A percentile compares a stretch with the other conserved stretches of the same genome.
These are phyloP conservation scores for Triticum timopheevii DNA, from an alignment of 176 grass and related monocot species.

Conservation along the genomic window DNA sequence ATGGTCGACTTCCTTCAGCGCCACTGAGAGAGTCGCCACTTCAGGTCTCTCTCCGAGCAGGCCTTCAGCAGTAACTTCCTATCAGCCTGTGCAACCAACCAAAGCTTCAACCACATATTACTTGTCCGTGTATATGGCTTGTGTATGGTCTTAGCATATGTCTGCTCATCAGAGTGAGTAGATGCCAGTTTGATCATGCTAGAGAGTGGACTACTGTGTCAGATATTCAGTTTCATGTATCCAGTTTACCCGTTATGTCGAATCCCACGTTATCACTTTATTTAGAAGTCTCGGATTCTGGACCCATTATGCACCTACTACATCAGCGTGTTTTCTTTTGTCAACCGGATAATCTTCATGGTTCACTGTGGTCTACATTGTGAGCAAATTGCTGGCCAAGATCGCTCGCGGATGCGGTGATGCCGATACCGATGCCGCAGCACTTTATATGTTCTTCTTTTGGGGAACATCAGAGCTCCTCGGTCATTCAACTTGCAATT, in stretches of 20 bases:
- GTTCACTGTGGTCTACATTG: no score
- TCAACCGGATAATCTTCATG: no score
- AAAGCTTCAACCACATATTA: neutral
- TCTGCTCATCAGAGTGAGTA: neutral
- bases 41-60: neutral
- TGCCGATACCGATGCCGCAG: no score
- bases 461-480: no score
- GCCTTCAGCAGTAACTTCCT: neutral
- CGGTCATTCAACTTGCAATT: no score
- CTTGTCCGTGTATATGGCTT: neutral
- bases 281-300: neutral
- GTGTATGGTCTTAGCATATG: neutral
- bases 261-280: neutral
- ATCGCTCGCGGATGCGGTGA: no score
- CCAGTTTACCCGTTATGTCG: neutral
- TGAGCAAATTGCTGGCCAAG: no score
- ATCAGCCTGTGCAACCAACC: neutral
- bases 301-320: no score
- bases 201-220: neutral
- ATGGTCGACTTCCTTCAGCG: slow-evolving; percentile 47
- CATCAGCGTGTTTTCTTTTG: no score
- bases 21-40: slow-evolving; percentile 5
- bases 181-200: neutral
- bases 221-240: slow-evolving; percentile 7
- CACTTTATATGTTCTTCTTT: no score